phyloP scores from a whole-genome alignment of 495 filamentous ascomycete genomes.

The Aspergillus indologenus region DNA sequence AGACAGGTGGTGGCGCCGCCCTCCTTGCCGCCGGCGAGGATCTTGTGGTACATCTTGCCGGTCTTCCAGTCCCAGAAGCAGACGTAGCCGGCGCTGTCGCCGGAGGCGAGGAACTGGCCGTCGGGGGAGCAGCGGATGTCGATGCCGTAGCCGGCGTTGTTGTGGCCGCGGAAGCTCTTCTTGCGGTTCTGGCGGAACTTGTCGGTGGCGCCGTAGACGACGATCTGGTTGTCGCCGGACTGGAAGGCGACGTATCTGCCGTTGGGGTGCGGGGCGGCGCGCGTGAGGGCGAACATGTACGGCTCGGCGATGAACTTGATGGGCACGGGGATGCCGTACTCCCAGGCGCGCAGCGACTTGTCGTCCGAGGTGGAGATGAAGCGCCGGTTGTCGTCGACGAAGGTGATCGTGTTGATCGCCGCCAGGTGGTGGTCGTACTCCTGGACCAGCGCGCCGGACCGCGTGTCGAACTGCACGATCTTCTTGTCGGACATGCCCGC shows the following conservation, averaged over 20 bases:
- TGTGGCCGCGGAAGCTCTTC: constrained; percentile 93
- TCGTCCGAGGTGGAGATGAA: constrained; percentile 99
- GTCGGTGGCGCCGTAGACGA: constrained; percentile 89
- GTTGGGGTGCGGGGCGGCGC: constrained; percentile 75
- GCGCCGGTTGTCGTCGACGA: constrained; percentile 88
- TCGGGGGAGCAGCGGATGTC: constrained; percentile 87
- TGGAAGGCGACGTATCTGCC: constrained; percentile 94
- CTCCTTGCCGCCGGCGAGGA: constrained; percentile 64
- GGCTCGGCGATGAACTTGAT: constrained; percentile 92
- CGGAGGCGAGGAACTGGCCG: constrained; percentile 79
- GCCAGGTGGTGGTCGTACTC: constrained; percentile 98
- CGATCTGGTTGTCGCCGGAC: constrained; percentile 89
- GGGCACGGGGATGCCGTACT: constrained; percentile 91
- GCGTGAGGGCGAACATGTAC: constrained; percentile 91
- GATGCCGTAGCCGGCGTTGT: constrained; percentile 89
- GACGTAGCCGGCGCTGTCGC: constrained; percentile 81
- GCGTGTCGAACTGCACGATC: constrained; percentile 95
- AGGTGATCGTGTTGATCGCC: constrained; percentile 96
- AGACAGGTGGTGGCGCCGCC: constrained; percentile 72
- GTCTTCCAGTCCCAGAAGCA: constrained; percentile 99
- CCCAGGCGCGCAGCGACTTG: constrained; percentile 93
- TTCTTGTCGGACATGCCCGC: constrained; percentile 97
- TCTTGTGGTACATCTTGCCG: constrained; percentile 96
- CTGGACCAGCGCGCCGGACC: constrained; percentile 80
- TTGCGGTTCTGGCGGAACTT: constrained; percentile 97